These are phyloP conservation scores for Septoria linicola DNA, from an alignment of 2,329 filamentous ascomycete species.

Conservation along the genomic window DNA sequence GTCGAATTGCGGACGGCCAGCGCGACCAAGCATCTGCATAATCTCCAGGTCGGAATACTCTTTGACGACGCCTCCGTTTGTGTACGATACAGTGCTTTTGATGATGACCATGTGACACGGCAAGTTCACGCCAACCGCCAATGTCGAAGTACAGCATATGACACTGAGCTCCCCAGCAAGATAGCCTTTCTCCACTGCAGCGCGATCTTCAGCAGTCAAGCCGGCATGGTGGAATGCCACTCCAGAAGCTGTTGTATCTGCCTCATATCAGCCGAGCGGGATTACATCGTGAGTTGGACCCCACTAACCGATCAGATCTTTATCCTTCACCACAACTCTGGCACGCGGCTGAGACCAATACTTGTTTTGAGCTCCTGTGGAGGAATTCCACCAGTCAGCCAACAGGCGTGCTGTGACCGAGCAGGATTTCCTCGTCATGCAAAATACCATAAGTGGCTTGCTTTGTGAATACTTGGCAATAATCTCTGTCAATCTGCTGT, in stretches of 20 bases:
- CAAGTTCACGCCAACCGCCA: constrained; percentile 80
- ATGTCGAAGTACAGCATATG: constrained; percentile 83
- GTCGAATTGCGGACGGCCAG: constrained; percentile 81
- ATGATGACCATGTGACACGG: constrained; percentile 65
- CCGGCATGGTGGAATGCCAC: constrained; percentile 84
- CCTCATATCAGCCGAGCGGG: neutral
- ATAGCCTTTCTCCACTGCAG: constrained; percentile 66
- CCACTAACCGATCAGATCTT: constrained; percentile 57
- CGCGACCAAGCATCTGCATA: constrained; percentile 88
- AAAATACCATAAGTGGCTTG: constrained; percentile 83
- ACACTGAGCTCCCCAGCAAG: constrained; percentile 70
- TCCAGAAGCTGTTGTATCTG: constrained; percentile 46
- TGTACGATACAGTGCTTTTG: constrained; percentile 72
- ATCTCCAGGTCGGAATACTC: constrained; percentile 81
- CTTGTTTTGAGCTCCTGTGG: constrained; percentile 51
- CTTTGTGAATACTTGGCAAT: constrained; percentile 64
- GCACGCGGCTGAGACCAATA: constrained; percentile 63
- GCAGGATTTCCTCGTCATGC: constrained; percentile 71
- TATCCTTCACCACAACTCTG: constrained; percentile 54
- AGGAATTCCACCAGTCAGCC: constrained; percentile 61
- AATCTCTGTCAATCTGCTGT: constrained; percentile 63
- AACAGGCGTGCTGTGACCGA: constrained; percentile 66
- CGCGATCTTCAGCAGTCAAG: constrained; percentile 63
- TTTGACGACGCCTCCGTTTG: constrained; percentile 46
- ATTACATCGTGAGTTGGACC: neutral